phyloP scores from a whole-genome alignment of 1,139 yeast species.

The Debaryomycetaceae sp. region DNA sequence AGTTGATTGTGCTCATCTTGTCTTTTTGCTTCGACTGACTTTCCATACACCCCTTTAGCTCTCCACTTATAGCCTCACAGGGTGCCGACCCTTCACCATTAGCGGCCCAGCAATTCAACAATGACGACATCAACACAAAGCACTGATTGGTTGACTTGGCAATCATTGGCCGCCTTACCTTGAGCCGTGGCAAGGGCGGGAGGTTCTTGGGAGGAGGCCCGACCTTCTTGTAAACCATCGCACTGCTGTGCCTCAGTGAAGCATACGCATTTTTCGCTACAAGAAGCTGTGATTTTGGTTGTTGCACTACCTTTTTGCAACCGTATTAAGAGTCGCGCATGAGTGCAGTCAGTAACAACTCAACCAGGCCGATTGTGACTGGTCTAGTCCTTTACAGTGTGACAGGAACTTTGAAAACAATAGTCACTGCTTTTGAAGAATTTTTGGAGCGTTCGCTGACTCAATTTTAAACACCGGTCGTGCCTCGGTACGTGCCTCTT shows the following conservation, averaged over 20 bases:
- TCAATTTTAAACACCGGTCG: too few species aligned
- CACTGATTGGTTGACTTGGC: conserved; percentile 61
- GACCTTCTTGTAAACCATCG: conserved; percentile 20
- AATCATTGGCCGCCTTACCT: conserved; percentile 55
- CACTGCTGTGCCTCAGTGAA: too few species aligned
- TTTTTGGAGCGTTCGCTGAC: too few species aligned
- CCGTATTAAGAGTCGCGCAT: too few species aligned
- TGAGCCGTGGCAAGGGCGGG: conserved; percentile 69
- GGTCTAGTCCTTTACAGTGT: too few species aligned
- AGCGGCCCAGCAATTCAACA: conserved; percentile 93
- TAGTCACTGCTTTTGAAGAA: too few species aligned
- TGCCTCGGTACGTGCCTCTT: too few species aligned
- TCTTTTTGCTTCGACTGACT: conserved; percentile 30
- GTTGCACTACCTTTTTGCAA: neutral
- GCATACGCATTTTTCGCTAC: conserved; percentile 4
- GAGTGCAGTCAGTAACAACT: too few species aligned
- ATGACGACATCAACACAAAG: conserved; percentile 69
- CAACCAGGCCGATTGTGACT: too few species aligned
- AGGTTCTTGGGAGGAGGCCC: conserved; percentile 26
- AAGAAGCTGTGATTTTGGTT: neutral
- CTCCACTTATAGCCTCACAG: conserved; percentile 53
- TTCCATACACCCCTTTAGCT: conserved; percentile 38
- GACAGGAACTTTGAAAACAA: too few species aligned
- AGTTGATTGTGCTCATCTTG: conserved; percentile 47
- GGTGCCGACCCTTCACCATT: conserved; percentile 71